Evolutionary conservation across 345 rosid genomes (phyloP).

Genomic region (Mangifera indica): DNA sequence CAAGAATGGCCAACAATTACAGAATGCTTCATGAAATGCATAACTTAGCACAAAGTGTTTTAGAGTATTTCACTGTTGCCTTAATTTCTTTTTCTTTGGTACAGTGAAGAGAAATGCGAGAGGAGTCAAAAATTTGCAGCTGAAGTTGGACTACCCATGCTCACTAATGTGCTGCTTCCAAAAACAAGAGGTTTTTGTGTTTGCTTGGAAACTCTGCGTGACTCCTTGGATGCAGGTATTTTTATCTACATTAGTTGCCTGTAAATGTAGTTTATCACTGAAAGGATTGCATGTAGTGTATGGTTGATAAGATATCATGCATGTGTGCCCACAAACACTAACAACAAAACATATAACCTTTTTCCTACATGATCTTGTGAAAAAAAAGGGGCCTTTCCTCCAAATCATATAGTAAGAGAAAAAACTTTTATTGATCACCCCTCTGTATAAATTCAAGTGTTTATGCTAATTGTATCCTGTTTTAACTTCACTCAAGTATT

Average conservation of each 20-base stretch:
- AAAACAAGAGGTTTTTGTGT: slow-evolving; percentile 68
- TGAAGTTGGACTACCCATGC: slow-evolving; percentile 67
- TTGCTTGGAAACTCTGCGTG: slow-evolving; percentile 62
- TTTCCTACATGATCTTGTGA: neutral
- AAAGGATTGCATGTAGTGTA: neutral
- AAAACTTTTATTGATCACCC: neutral
- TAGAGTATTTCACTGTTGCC: neutral
- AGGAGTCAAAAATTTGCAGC: slow-evolving; percentile 65
- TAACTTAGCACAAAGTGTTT: neutral
- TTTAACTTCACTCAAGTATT: neutral
- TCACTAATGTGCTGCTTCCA: slow-evolving; percentile 70
- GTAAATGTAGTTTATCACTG: neutral
- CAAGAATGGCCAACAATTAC: neutral
- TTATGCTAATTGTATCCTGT: too few relatives aligned
- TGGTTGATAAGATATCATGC: neutral
- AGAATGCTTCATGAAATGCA: neutral
- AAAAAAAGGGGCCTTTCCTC: neutral
- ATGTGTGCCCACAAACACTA: neutral
- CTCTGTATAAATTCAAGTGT: neutral
- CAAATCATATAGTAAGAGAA: too few relatives aligned
- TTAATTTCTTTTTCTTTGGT: slow-evolving; percentile 27
- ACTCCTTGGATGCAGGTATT: slow-evolving; percentile 72
- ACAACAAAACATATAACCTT: neutral
- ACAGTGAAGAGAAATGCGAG: slow-evolving; percentile 70
- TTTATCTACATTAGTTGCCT: neutral